Conservation (phyloP, 1,139 yeast species). For the Candida frijolesensis region DNA sequence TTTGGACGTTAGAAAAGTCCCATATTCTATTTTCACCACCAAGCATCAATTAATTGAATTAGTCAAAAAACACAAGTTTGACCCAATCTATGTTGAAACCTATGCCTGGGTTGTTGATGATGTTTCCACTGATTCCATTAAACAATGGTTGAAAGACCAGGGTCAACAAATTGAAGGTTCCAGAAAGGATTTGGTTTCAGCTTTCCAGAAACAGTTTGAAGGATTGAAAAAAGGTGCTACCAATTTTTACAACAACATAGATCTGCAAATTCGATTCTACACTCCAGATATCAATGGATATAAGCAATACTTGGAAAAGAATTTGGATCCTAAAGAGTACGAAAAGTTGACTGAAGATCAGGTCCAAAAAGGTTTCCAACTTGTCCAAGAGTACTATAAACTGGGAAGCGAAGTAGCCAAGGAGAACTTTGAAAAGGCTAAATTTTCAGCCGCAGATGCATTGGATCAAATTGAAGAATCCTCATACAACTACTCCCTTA, state of each 20-base stretch:
- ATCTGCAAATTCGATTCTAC: conserved; percentile 21
- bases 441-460: conserved; percentile 23
- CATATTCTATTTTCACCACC: conserved; percentile 47
- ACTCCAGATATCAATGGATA: conserved; percentile 21
- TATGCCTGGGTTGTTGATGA: conserved; percentile 24
- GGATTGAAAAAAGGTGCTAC: conserved; percentile 9
- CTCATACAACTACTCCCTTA: conserved; percentile 23
- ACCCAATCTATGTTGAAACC: conserved; percentile 29
- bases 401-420: conserved; percentile 34
- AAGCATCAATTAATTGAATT: conserved; percentile 48
- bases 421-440: conserved; percentile 22
- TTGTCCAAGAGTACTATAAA: conserved; percentile 45
- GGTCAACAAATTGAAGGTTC: conserved; percentile 28
- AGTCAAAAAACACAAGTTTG: conserved; percentile 46
- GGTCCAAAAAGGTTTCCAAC: conserved; percentile 22
- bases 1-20: conserved; percentile 52
- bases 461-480: conserved; percentile 25
- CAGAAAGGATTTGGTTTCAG: conserved; percentile 24
- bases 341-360: conserved; percentile 23
- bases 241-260: conserved; percentile 12
- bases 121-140: conserved; percentile 24
- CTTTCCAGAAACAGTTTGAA: conserved; percentile 15
- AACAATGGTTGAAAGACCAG: conserved; percentile 26
- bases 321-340: conserved; percentile 8
- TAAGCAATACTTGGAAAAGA: conserved; percentile 17